Conservation (phyloP, 768 basidiomycete species). For the Candolleomyces aberdarensis region DNA sequence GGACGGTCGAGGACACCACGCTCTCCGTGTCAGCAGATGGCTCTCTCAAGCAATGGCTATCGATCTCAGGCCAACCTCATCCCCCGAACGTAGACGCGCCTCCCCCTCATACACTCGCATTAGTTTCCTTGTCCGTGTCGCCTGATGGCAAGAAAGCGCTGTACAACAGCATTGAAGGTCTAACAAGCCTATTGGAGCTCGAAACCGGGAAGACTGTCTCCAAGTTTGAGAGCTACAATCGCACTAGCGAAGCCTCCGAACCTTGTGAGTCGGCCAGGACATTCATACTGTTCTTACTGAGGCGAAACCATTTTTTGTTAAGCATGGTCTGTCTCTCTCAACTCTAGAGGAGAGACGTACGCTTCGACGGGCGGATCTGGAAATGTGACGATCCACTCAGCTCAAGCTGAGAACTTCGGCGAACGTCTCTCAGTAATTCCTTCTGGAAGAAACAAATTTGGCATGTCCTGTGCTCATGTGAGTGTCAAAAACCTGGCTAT, state of each 20-base stretch:
- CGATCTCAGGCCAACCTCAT: slow-evolving; percentile 60
- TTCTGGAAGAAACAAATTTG: slow-evolving; percentile 73
- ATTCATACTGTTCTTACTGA: slow-evolving; percentile 5
- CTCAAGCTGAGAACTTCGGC: slow-evolving; percentile 64
- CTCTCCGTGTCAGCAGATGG: slow-evolving; percentile 81
- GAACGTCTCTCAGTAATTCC: slow-evolving; percentile 53
- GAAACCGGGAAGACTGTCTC: slow-evolving; percentile 57
- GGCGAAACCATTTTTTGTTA: neutral
- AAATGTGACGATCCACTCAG: slow-evolving; percentile 71
- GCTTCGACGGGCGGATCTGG: slow-evolving; percentile 73
- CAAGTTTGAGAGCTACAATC: slow-evolving; percentile 70
- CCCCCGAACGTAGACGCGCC: slow-evolving; percentile 48
- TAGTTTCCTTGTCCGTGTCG: slow-evolving; percentile 75
- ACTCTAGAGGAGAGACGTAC: slow-evolving; percentile 71
- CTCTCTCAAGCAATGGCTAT: slow-evolving; percentile 68
- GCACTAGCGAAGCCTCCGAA: slow-evolving; percentile 57
- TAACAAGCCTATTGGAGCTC: slow-evolving; percentile 74
- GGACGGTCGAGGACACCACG: slow-evolving; percentile 63
- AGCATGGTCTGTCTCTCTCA: slow-evolving; percentile 86
- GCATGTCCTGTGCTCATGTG: slow-evolving; percentile 72
- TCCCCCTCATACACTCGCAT: slow-evolving; percentile 78
- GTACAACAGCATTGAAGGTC: slow-evolving; percentile 83
- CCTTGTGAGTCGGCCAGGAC: slow-evolving; percentile 45
- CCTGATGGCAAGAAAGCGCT: slow-evolving; percentile 63
- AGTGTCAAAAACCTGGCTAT: slow-evolving; percentile 15